Conservation (phyloP, 257 asterid species). For the Knoxia roxburghii region DNA sequence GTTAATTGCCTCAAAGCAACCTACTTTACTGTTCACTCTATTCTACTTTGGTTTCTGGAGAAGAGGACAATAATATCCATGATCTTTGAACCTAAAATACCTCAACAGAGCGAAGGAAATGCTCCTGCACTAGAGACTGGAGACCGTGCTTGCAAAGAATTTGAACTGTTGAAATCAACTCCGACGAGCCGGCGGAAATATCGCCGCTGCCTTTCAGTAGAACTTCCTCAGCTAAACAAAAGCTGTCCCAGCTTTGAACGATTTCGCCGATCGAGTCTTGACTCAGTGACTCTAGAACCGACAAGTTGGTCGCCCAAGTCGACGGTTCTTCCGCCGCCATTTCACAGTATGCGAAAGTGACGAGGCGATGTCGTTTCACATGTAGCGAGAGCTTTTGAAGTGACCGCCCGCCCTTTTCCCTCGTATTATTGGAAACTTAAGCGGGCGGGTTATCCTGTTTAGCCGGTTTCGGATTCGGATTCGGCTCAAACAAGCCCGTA, state of each 20-base stretch:
- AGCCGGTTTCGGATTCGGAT: too few relatives aligned
- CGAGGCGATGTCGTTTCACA: slow-evolving; percentile 2
- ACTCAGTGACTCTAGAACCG: slow-evolving; percentile 50
- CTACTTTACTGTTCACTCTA: background rate
- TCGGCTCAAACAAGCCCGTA: too few relatives aligned
- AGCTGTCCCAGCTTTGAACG: slow-evolving; percentile 61
- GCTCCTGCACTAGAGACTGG: slow-evolving; percentile 54
- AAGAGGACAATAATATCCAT: background rate
- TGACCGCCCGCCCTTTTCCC: background rate
- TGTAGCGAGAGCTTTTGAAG: background rate
- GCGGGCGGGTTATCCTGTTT: too few relatives aligned
- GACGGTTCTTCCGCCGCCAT: slow-evolving; percentile 47
- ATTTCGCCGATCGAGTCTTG: slow-evolving; percentile 42
- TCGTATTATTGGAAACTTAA: background rate
- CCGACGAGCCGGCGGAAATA: slow-evolving; percentile 34
- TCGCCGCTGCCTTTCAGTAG: slow-evolving; percentile 45
- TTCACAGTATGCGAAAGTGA: slow-evolving; percentile 5
- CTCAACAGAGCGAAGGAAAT: slow-evolving; percentile 66
- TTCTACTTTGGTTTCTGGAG: background rate
- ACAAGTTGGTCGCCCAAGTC: slow-evolving; percentile 42
- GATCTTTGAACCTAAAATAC: slow-evolving; percentile 20
- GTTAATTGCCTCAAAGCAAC: background rate
- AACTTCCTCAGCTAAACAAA: slow-evolving; percentile 48
- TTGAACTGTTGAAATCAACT: slow-evolving; percentile 40
- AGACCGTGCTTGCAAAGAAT: slow-evolving; percentile 56